These are phyloP conservation scores for Bretschneidera sinensis DNA, from an alignment of 345 rosid genomes.

Conservation along the genomic window DNA sequence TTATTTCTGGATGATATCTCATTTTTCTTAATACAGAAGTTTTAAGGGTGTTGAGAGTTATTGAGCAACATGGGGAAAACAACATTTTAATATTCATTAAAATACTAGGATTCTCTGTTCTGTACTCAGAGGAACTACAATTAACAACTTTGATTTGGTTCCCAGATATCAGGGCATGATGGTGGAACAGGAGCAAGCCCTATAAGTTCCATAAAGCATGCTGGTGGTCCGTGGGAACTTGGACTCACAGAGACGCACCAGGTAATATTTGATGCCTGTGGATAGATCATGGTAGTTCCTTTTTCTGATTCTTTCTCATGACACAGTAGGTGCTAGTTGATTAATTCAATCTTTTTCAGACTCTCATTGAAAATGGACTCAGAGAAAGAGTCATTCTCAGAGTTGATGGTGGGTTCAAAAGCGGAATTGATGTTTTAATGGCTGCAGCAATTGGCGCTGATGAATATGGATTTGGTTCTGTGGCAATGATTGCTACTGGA, in stretches of 20 bases:
- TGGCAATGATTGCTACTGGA: conserved; percentile 99
- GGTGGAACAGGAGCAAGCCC: conserved; percentile 99
- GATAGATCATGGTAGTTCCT: conserved; percentile 9
- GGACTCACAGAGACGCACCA: conserved; percentile 92
- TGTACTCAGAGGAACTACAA: not conserved
- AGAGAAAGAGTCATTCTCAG: conserved; percentile 96
- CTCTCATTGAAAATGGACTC: conserved; percentile 86
- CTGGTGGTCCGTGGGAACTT: conserved; percentile 99
- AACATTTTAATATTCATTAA: not conserved
- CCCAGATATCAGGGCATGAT: conserved; percentile 97
- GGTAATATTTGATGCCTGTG: conserved; percentile 33
- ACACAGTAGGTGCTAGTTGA: conserved; percentile 11
- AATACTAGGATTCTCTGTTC: not conserved
- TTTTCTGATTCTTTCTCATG: conserved; percentile 5
- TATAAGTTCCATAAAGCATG: conserved; percentile 96
- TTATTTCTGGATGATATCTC: too few species aligned
- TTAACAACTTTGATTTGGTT: conserved; percentile 11
- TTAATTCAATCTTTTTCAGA: conserved; percentile 44
- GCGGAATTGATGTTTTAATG: conserved; percentile 96
- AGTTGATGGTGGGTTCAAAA: conserved; percentile 94
- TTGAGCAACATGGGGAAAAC: not conserved
- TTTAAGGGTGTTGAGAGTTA: too few species aligned
- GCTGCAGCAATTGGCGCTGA: conserved; percentile 97
- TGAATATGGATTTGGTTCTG: conserved; percentile 97
- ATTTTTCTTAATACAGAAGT: too few species aligned